phyloP scores from a whole-genome alignment of 2,329 filamentous ascomycete species.

The Trichoderma sp. region DNA sequence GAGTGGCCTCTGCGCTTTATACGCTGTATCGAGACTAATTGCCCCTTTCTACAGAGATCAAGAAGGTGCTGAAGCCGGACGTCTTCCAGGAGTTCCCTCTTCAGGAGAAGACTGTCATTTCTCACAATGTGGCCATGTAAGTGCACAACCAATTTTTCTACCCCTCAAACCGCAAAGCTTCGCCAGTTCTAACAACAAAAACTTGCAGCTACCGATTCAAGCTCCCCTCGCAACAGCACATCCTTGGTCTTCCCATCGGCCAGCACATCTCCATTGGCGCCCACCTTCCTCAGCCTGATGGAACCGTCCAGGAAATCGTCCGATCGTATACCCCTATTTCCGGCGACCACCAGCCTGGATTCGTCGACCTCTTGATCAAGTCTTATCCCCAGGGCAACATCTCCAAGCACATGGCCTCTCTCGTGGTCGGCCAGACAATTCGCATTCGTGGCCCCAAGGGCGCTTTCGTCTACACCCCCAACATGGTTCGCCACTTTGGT shows the following conservation, averaged over 20 bases:
- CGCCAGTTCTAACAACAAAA: slow-evolving; percentile 2
- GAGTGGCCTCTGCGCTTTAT: slow-evolving; percentile 45
- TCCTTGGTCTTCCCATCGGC: slow-evolving; percentile 95
- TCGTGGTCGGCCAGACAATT: slow-evolving; percentile 84
- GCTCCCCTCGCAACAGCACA: slow-evolving; percentile 74
- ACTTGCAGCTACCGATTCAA: slow-evolving; percentile 80
- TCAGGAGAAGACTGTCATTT: slow-evolving; percentile 91
- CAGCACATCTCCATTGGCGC: slow-evolving; percentile 98
- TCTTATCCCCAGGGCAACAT: slow-evolving; percentile 98
- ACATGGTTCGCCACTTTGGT: slow-evolving; percentile 94
- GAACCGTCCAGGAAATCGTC: slow-evolving; percentile 79
- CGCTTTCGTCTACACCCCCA: slow-evolving; percentile 95
- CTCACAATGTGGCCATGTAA: slow-evolving; percentile 96
- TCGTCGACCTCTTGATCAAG: slow-evolving; percentile 97
- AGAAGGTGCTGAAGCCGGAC: slow-evolving; percentile 84
- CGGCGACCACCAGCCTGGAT: slow-evolving; percentile 84
- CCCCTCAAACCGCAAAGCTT: not conserved
- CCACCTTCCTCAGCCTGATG: slow-evolving; percentile 67
- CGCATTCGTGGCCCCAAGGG: slow-evolving; percentile 94
- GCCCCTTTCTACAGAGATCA: slow-evolving; percentile 58
- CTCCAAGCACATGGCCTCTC: slow-evolving; percentile 84
- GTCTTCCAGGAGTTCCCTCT: slow-evolving; percentile 91
- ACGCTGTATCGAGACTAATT: slow-evolving; percentile 28
- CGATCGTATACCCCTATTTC: slow-evolving; percentile 93
- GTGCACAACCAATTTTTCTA: not conserved